Percentiles rank a stretch among this genome's conserved stretches.
These are phyloP conservation scores for Elaeis oleifera DNA, from an alignment of 202 grass and related monocot genomes.

Conservation along the genomic window DNA sequence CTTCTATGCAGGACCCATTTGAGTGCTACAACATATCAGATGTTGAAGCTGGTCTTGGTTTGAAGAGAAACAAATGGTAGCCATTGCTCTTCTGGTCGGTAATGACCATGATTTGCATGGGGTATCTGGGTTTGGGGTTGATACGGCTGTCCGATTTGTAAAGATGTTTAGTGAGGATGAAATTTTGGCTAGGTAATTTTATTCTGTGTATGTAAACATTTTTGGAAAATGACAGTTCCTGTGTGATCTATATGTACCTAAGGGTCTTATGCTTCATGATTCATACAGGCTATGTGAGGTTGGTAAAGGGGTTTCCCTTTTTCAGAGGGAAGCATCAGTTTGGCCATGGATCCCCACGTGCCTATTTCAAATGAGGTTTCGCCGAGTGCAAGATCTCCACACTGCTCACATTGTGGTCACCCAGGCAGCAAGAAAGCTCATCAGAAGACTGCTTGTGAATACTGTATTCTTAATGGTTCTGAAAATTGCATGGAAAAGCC, in stretches of 20 bases:
- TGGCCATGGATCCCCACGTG: slow-evolving; percentile 39
- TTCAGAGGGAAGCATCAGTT: slow-evolving; percentile 29
- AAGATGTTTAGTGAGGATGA: slow-evolving; percentile 56
- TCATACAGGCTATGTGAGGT: slow-evolving; percentile 62
- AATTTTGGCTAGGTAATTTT: slow-evolving; percentile 67
- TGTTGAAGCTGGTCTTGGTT: slow-evolving; percentile 68
- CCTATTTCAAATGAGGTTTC: slow-evolving; percentile 28
- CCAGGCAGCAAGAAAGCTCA: slow-evolving; percentile 76
- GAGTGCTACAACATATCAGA: slow-evolving; percentile 89
- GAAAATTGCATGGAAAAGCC: slow-evolving; percentile 62
- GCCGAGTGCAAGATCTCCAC: slow-evolving; percentile 34
- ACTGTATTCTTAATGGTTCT: slow-evolving; percentile 49
- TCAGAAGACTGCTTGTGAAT: slow-evolving; percentile 59
- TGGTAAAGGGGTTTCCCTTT: slow-evolving; percentile 48
- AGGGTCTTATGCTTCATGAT: neutral
- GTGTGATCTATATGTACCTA: no score
- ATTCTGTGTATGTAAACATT: no score
- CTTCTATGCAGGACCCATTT: slow-evolving; percentile 71
- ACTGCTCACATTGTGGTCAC: slow-evolving; percentile 86
- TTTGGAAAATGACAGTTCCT: no score
- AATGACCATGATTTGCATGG: slow-evolving; percentile 80
- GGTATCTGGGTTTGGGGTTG: slow-evolving; percentile 69
- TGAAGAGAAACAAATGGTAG: slow-evolving; percentile 91
- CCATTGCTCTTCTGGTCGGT: slow-evolving; percentile 81
- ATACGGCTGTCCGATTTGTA: slow-evolving; percentile 74